phyloP scores from a whole-genome alignment of 2,329 filamentous ascomycete species.

The Botrytis paeoniae region DNA sequence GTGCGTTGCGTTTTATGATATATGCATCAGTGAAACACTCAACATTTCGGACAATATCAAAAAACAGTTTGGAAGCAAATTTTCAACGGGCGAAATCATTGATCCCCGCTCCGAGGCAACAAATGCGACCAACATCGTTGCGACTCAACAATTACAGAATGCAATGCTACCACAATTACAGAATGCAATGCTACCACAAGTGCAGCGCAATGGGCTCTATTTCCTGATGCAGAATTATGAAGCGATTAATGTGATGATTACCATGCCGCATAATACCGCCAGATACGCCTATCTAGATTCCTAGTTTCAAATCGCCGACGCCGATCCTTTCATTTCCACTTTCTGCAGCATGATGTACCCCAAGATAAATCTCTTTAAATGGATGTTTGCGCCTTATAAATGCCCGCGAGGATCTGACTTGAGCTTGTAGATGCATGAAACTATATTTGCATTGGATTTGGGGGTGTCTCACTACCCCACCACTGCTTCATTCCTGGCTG shows the following conservation, averaged over 20 bases:
- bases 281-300: background rate
- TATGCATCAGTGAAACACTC: background rate
- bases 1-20: background rate
- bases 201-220: background rate
- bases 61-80: background rate
- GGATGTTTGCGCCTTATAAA: background rate
- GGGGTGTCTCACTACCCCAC: background rate
- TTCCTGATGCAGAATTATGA: background rate
- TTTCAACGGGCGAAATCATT: background rate
- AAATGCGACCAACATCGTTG: background rate
- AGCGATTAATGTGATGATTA: background rate
- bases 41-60: background rate
- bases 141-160: background rate
- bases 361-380: background rate
- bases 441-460: background rate
- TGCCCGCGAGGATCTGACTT: background rate
- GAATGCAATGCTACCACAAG: constrained; percentile 1
- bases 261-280: background rate
- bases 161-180: background rate
- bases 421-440: background rate
- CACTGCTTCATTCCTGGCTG: background rate
- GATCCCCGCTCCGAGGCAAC: background rate
- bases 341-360: background rate
- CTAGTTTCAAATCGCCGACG: background rate
- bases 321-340: background rate